phyloP scores from a whole-genome alignment of 2,329 filamentous ascomycete genomes.

The Raffaelea ambrosiae region DNA sequence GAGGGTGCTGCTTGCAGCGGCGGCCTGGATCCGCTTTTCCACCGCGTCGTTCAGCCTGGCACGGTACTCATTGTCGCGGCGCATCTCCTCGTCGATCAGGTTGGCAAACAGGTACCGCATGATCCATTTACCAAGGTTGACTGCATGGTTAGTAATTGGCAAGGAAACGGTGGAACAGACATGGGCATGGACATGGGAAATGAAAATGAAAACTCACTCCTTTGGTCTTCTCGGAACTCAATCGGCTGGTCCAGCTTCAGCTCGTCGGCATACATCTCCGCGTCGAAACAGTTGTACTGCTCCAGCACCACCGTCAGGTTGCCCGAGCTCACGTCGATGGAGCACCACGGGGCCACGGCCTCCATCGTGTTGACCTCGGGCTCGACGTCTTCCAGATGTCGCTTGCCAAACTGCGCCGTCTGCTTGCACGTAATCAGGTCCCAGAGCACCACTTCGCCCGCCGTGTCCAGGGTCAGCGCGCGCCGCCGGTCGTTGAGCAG shows the following conservation, averaged over 20 bases:
- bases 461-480: slow-evolving; percentile 86
- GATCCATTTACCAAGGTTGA: slow-evolving; percentile 96
- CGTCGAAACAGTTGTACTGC: slow-evolving; percentile 94
- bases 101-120: slow-evolving; percentile 84
- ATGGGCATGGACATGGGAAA: slow-evolving; percentile 4
- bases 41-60: slow-evolving; percentile 55
- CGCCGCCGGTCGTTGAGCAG: slow-evolving; percentile 84
- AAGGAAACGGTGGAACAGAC: no score
- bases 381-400: slow-evolving; percentile 86
- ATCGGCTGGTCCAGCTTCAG: slow-evolving; percentile 62
- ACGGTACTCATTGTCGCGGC: slow-evolving; percentile 68
- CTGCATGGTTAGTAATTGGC: slow-evolving; percentile 32
- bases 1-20: slow-evolving; percentile 25
- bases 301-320: slow-evolving; percentile 86
- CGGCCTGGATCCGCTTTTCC: slow-evolving; percentile 48
- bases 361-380: slow-evolving; percentile 79
- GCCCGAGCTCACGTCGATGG: slow-evolving; percentile 86
- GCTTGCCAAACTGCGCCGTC: slow-evolving; percentile 86
- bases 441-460: slow-evolving; percentile 91
- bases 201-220: slow-evolving; percentile 52
- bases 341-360: slow-evolving; percentile 92
- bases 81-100: slow-evolving; percentile 83
- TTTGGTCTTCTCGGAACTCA: slow-evolving; percentile 85
- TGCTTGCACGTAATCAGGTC: slow-evolving; percentile 86
- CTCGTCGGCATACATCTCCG: slow-evolving; percentile 94